Conservation (phyloP, 257 asterid species). For the Leonotis leonurus region DNA sequence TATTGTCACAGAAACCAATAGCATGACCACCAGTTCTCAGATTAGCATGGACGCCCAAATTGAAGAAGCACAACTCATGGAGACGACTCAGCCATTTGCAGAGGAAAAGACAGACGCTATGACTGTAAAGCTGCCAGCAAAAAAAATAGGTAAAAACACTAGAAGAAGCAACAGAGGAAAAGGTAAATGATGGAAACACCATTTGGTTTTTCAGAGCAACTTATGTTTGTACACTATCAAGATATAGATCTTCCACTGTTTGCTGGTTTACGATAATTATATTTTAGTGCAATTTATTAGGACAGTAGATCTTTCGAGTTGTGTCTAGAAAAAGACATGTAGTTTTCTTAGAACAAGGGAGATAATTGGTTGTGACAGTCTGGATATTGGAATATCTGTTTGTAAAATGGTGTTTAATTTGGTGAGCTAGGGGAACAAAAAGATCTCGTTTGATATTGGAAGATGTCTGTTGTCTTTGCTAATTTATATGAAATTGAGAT, state of each 20-base stretch:
- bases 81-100: conserved; percentile 19
- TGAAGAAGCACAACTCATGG: conserved; percentile 37
- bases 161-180: conserved; percentile 37
- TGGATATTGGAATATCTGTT: too few species aligned
- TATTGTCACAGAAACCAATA: conserved; percentile 28
- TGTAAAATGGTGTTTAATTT: too few species aligned
- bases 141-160: conserved; percentile 22
- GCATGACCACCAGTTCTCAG: conserved; percentile 26
- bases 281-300: conserved; percentile 13
- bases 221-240: conserved; percentile 25
- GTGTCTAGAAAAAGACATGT: not conserved
- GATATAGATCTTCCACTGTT: conserved; percentile 12
- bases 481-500: too few species aligned
- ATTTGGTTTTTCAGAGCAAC: conserved; percentile 1
- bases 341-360: conserved; percentile 1
- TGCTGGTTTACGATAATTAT: conserved; percentile 20
- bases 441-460: too few species aligned
- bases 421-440: too few species aligned
- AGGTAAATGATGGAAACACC: conserved; percentile 29
- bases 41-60: conserved; percentile 27
- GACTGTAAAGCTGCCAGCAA: conserved; percentile 28
- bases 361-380: too few species aligned
- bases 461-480: too few species aligned
- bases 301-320: not conserved
- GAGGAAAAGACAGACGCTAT: conserved; percentile 6